phyloP scores from a whole-genome alignment of 1,284 basidiomycete species.

The Albatrellus sp. region DNA sequence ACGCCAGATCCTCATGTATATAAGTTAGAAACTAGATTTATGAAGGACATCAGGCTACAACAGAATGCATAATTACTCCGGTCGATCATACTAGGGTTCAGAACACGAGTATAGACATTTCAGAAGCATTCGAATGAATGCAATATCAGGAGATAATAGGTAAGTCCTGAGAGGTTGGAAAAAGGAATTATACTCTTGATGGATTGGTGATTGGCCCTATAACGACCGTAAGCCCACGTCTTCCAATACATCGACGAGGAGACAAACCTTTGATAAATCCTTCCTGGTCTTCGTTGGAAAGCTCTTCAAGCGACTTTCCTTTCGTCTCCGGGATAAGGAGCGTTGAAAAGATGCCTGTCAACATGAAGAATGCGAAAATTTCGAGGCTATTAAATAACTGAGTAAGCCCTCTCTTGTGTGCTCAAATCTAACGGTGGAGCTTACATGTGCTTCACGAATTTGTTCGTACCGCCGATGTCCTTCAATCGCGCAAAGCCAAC shows the following conservation, averaged over 20 bases:
- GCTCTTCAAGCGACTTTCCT: slow-evolving; percentile 52
- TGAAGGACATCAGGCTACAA: too few species aligned
- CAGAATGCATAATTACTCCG: too few species aligned
- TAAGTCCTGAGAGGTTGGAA: background rate
- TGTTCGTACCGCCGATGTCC: slow-evolving; percentile 51
- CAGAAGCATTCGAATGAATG: too few species aligned
- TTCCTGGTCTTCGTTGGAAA: slow-evolving; percentile 59
- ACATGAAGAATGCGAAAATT: slow-evolving; percentile 71
- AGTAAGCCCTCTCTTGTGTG: background rate
- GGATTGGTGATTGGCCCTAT: too few species aligned
- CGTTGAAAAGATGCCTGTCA: slow-evolving; percentile 69
- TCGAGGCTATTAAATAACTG: slow-evolving; percentile 31
- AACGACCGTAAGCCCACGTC: too few species aligned
- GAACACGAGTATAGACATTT: too few species aligned
- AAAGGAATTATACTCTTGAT: too few species aligned
- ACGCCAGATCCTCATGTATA: too few species aligned
- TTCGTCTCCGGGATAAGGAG: slow-evolving; percentile 72
- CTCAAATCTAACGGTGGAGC: slow-evolving; percentile 12
- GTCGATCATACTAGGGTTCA: too few species aligned
- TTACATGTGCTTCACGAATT: slow-evolving; percentile 53
- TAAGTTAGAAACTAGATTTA: too few species aligned
- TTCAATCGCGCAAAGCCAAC: slow-evolving; percentile 64
- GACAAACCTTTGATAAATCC: slow-evolving; percentile 33
- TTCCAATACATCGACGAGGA: too few species aligned
- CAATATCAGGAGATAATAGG: too few species aligned